Percentiles rank a stretch among this genome's conserved stretches.
phyloP scores from a whole-genome alignment of 78 protist genomes.

The Dictyostelium intermedium region DNA sequence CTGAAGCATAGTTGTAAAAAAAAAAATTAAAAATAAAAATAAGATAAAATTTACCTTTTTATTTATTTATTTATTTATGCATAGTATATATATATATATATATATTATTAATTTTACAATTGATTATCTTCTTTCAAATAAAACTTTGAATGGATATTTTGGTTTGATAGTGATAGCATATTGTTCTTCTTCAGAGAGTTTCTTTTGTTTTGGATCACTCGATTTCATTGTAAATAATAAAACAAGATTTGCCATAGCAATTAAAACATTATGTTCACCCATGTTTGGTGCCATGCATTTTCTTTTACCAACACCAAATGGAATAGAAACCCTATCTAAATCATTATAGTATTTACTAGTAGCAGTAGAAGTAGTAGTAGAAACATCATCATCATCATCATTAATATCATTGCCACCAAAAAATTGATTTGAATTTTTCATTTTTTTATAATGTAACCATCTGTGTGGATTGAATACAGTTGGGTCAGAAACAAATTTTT shows the following conservation, averaged over 20 bases:
- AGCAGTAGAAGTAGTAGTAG: not conserved
- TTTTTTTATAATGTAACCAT: not conserved
- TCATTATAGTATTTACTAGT: not conserved
- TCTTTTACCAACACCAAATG: slow-evolving; percentile 1
- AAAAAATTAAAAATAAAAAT: not conserved
- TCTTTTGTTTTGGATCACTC: not conserved
- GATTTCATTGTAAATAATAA: not conserved
- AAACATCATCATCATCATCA: not conserved
- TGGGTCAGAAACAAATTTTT: slow-evolving; percentile 8
- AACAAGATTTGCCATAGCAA: not conserved
- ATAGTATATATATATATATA: no score
- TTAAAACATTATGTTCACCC: not conserved
- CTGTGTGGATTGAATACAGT: not conserved
- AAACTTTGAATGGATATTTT: not conserved
- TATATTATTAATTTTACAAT: no score
- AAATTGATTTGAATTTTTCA: not conserved
- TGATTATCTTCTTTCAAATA: not conserved
- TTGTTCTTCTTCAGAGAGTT: not conserved
- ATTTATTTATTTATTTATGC: not conserved
- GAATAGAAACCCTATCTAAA: not conserved
- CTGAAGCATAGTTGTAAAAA: not conserved
- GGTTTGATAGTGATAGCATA: not conserved
- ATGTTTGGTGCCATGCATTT: not conserved
- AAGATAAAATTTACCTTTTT: not conserved
- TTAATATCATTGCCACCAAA: no score